Evolutionary conservation across 2,329 filamentous ascomycete species (phyloP).

Genomic region (Alternaria gansuensis): DNA sequence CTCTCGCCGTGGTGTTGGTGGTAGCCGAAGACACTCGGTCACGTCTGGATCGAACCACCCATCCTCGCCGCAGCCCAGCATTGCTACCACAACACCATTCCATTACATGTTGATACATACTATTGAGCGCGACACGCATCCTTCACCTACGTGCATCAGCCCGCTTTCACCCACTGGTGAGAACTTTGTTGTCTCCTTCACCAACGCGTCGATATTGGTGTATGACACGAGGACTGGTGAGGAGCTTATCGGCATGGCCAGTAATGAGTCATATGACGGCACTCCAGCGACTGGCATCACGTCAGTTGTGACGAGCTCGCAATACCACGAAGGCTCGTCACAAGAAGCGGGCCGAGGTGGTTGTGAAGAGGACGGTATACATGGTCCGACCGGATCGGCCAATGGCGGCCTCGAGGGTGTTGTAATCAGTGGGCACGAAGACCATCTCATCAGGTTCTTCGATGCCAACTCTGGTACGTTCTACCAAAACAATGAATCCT

Average conservation of each 20-base stretch:
- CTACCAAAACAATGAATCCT: conserved; percentile 12
- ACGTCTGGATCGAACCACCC: conserved; percentile 93
- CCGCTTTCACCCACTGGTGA: conserved; percentile 83
- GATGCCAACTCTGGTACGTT: conserved; percentile 96
- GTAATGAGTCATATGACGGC: conserved; percentile 90
- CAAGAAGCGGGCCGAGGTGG: conserved; percentile 69
- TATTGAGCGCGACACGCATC: conserved; percentile 73
- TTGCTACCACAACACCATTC: conserved; percentile 86
- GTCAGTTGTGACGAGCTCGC: conserved; percentile 85
- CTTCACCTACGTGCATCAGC: conserved; percentile 91
- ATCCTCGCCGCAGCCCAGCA: conserved; percentile 86
- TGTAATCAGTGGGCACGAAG: conserved; percentile 95
- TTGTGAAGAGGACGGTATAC: conserved; percentile 76
- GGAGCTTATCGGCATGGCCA: conserved; percentile 91
- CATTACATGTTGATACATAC: conserved; percentile 87
- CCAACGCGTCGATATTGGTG: conserved; percentile 87
- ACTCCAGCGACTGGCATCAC: conserved; percentile 86
- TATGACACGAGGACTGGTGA: conserved; percentile 94
- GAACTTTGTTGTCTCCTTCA: conserved; percentile 91
- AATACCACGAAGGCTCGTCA: conserved; percentile 73
- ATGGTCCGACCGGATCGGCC: conserved; percentile 83
- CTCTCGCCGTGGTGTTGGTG: conserved; percentile 72
- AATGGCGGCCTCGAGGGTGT: conserved; percentile 85
- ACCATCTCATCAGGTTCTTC: conserved; percentile 95
- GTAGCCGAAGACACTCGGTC: conserved; percentile 88